phyloP scores from a whole-genome alignment of 768 basidiomycete species.

The Kondoa subrosea region DNA sequence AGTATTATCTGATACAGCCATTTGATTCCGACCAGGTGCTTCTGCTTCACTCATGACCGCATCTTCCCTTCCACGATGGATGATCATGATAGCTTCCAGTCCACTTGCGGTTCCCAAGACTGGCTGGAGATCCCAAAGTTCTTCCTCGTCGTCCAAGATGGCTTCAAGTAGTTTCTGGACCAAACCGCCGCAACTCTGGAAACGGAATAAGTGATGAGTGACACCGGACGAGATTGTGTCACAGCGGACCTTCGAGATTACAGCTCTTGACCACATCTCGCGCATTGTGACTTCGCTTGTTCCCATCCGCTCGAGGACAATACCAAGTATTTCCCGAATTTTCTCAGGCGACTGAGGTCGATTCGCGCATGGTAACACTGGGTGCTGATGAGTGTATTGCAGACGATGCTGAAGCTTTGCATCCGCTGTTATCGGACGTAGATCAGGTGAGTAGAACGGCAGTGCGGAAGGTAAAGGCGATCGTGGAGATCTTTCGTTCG shows the following conservation, averaged over 20 bases:
- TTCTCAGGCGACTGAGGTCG: neutral
- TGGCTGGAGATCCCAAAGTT: neutral
- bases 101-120: neutral
- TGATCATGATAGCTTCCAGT: neutral
- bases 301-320: neutral
- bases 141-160: neutral
- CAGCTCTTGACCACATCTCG: neutral
- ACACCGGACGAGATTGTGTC: neutral
- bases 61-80: too few relatives aligned
- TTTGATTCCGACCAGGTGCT: too few relatives aligned
- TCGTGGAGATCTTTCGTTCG: too few relatives aligned
- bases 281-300: neutral
- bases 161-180: neutral
- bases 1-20: too few relatives aligned
- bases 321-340: neutral
- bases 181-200: neutral
- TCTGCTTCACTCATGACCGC: too few relatives aligned
- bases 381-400: neutral
- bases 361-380: neutral
- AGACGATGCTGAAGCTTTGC: neutral
- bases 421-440: neutral
- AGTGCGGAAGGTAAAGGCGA: neutral
- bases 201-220: too few relatives aligned
- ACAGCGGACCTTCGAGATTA: neutral
- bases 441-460: neutral